A percentile compares a stretch with the other conserved stretches of the same genome.
Evolutionary conservation across 225 moss, liverwort and hornwort species (phyloP).

Genomic region (Asterella californica): DNA sequence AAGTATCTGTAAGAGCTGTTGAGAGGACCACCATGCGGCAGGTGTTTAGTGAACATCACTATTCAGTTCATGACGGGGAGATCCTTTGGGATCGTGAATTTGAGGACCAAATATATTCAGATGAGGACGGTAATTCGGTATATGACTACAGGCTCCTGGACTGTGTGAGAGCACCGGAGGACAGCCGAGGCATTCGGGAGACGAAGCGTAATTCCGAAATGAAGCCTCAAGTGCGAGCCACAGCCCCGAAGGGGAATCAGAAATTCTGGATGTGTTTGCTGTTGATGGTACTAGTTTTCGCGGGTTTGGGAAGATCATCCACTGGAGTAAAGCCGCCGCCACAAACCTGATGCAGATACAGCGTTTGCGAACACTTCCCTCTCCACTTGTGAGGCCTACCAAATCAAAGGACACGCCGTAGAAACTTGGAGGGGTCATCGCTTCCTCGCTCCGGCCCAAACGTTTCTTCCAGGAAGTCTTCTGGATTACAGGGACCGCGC

Average conservation of each 20-base stretch:
- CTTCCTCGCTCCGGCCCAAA: too few relatives aligned
- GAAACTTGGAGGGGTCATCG: neutral
- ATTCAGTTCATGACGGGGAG: slow-evolving; percentile 56
- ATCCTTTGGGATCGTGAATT: slow-evolving; percentile 65
- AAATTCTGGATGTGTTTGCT: neutral
- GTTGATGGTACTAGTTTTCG: neutral
- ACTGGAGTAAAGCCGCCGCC: neutral
- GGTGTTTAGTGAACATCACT: slow-evolving; percentile 57
- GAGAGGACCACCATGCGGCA: slow-evolving; percentile 64
- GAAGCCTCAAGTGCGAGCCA: neutral
- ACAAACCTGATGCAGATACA: neutral
- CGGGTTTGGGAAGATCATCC: slow-evolving; percentile 5
- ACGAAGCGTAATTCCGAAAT: neutral
- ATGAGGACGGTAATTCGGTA: slow-evolving; percentile 39
- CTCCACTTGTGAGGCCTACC: neutral
- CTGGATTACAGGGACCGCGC: too few relatives aligned
- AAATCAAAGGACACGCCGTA: neutral
- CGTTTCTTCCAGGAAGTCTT: too few relatives aligned
- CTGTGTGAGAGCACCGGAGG: slow-evolving; percentile 30
- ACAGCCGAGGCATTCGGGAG: neutral
- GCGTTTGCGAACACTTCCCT: neutral
- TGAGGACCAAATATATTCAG: slow-evolving; percentile 48
- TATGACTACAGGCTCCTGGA: slow-evolving; percentile 55
- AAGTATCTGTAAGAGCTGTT: slow-evolving; percentile 41
- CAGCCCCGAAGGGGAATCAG: neutral